A percentile compares a stretch with the other conserved stretches of the same genome.
phyloP scores from a whole-genome alignment of 352 stramenopile species.

The Pythium periplocum region DNA sequence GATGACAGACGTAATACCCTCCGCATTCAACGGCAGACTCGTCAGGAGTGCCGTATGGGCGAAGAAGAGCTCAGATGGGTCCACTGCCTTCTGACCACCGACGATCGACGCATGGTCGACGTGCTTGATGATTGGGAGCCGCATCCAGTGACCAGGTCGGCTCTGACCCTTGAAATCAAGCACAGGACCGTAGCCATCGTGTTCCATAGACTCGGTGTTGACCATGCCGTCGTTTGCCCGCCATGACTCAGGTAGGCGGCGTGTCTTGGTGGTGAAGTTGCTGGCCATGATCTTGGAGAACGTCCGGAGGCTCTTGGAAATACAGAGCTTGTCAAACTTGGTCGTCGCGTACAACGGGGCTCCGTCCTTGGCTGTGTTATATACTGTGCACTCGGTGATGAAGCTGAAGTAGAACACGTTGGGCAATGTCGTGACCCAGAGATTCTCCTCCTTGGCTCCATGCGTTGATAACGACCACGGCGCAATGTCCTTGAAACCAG shows the following conservation, averaged over 20 bases:
- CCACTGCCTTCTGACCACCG: no score
- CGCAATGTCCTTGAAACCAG: conserved; percentile 35
- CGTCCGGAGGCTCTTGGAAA: no score
- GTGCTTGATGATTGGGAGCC: conserved; percentile 3
- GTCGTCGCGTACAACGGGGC: no score
- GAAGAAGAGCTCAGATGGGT: no score
- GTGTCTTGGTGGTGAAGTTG: background rate
- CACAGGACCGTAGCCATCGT: conserved; percentile 2
- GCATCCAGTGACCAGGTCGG: background rate
- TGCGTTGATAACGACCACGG: conserved; percentile 40
- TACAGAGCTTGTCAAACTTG: no score
- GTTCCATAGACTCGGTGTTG: conserved; percentile 1
- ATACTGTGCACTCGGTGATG: conserved; percentile 27
- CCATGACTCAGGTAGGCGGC: conserved; percentile 20
- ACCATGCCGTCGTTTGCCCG: conserved; percentile 6
- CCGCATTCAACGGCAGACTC: no score
- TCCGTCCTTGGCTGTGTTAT: background rate
- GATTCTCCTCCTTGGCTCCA: conserved; percentile 42
- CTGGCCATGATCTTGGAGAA: no score
- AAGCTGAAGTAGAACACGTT: conserved; percentile 62
- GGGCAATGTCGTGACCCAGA: conserved; percentile 36
- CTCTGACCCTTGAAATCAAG: background rate
- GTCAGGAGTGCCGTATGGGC: no score
- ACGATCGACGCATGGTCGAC: background rate
- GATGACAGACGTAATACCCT: no score